A percentile compares a stretch with the other conserved stretches of the same genome.
Evolutionary conservation across 805 yeast genomes (phyloP).

Genomic region (Grigorovia yakushimaensis): DNA sequence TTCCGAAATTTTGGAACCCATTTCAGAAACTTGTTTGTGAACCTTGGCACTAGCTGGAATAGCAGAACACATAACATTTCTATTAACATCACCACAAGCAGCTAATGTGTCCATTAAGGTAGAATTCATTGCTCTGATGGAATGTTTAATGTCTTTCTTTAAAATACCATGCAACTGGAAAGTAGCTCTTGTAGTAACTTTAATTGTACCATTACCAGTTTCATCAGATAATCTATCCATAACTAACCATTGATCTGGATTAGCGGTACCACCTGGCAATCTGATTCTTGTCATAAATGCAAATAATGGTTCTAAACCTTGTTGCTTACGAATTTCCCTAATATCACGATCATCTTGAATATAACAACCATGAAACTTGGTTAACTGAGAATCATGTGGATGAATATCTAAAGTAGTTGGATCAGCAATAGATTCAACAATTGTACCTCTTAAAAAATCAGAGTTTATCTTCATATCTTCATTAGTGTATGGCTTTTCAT

Average conservation of each 20-base stretch:
- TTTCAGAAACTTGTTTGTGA: conserved; percentile 60
- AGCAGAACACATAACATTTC: conserved; percentile 92
- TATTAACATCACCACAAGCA: conserved; percentile 97
- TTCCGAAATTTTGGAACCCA: conserved; percentile 63
- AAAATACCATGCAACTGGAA: conserved; percentile 93
- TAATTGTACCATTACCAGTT: conserved; percentile 87
- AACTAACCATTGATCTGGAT: conserved; percentile 81
- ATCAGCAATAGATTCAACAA: conserved; percentile 76
- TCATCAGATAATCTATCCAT: conserved; percentile 72
- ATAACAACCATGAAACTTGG: conserved; percentile 95
- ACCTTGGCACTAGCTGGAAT: conserved; percentile 75
- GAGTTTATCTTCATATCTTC: conserved; percentile 91
- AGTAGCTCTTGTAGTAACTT: conserved; percentile 93
- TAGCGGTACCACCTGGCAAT: conserved; percentile 85
- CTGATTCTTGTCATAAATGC: conserved; percentile 96
- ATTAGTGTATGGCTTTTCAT: conserved; percentile 85
- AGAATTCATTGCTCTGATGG: conserved; percentile 87
- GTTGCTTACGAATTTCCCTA: conserved; percentile 83
- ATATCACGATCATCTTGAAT: conserved; percentile 98
- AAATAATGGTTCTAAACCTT: conserved; percentile 91
- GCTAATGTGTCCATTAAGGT: conserved; percentile 89
- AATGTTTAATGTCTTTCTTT: conserved; percentile 78
- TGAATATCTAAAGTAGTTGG: conserved; percentile 82
- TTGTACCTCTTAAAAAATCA: conserved; percentile 84
- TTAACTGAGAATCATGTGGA: conserved; percentile 85